These are phyloP conservation scores for Globisporangium echinulatum DNA, from an alignment of 352 stramenopile species.

Conservation along the genomic window DNA sequence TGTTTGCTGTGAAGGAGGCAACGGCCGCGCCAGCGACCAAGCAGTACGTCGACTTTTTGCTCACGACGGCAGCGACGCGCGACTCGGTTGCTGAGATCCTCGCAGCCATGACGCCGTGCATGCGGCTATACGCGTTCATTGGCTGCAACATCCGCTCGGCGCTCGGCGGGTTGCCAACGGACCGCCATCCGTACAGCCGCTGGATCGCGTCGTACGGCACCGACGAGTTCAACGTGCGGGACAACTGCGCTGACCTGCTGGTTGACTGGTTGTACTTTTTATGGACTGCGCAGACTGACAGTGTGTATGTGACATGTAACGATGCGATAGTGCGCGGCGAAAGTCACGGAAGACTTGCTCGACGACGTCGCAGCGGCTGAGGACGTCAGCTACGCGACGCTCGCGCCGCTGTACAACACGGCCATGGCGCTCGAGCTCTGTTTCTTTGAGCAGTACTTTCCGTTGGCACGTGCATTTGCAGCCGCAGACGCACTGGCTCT, in stretches of 20 bases:
- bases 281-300: not conserved
- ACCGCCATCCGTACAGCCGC: slow-evolving; percentile 23
- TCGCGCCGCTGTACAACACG: slow-evolving; percentile 36
- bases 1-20: slow-evolving; percentile 22
- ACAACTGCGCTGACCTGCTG: too few relatives aligned
- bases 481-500: slow-evolving; percentile 1
- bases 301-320: not conserved
- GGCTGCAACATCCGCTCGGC: slow-evolving; percentile 23
- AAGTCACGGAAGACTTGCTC: slow-evolving; percentile 26
- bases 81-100: slow-evolving; percentile 34
- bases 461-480: slow-evolving; percentile 12
- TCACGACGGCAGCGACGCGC: slow-evolving; percentile 27
- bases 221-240: slow-evolving; percentile 27
- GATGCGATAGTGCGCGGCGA: slow-evolving; percentile 14
- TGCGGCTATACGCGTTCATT: slow-evolving; percentile 45
- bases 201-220: slow-evolving; percentile 48
- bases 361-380: slow-evolving; percentile 25
- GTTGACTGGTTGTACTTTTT: not conserved
- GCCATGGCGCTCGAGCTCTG: slow-evolving; percentile 48
- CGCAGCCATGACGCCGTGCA: slow-evolving; percentile 46
- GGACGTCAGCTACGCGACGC: slow-evolving; percentile 13
- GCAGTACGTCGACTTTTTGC: slow-evolving; percentile 43
- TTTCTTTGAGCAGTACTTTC: slow-evolving; percentile 52
- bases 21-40: slow-evolving; percentile 25
- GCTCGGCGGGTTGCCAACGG: slow-evolving; percentile 1